A percentile compares a stretch with the other conserved stretches of the same genome.
Conservation (phyloP, 345 rosid species). For the Aquilaria sinensis region DNA sequence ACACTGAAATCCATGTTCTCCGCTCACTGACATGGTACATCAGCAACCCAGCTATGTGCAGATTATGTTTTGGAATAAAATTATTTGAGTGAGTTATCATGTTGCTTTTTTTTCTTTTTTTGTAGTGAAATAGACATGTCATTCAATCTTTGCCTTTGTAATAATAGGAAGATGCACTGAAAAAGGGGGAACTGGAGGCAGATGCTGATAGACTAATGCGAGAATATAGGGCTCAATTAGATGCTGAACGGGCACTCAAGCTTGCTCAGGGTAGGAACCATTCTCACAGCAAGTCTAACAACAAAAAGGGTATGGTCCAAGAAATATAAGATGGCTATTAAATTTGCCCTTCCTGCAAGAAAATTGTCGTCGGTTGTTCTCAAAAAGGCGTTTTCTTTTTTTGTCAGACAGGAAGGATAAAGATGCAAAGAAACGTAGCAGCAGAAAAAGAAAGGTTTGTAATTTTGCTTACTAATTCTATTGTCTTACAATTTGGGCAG, state of each 20-base stretch:
- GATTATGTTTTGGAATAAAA: slow-evolving; percentile 1
- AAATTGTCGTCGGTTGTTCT: neutral
- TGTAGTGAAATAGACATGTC: neutral
- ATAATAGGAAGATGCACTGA: slow-evolving; percentile 82
- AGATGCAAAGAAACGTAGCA: slow-evolving; percentile 68
- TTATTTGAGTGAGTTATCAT: neutral
- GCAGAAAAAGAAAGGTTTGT: slow-evolving; percentile 84
- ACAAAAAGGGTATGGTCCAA: slow-evolving; percentile 42
- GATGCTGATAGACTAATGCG: slow-evolving; percentile 96
- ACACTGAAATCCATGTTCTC: slow-evolving; percentile 2
- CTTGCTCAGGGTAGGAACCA: slow-evolving; percentile 91
- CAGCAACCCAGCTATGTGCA: slow-evolving; percentile 9
- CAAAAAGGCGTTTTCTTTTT: slow-evolving; percentile 15
- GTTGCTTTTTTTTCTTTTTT: neutral
- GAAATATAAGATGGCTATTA: slow-evolving; percentile 4
- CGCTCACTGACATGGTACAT: neutral
- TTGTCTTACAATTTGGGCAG: no score
- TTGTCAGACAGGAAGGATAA: slow-evolving; percentile 75
- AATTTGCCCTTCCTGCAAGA: slow-evolving; percentile 5
- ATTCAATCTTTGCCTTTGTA: slow-evolving; percentile 5
- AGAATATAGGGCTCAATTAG: slow-evolving; percentile 94
- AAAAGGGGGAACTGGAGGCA: slow-evolving; percentile 80
- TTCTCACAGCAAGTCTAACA: slow-evolving; percentile 49
- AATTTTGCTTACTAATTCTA: no score
- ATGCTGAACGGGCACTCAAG: slow-evolving; percentile 93